These are phyloP conservation scores for Podila minutissima DNA, from an alignment of 192 early-diverging fungal species.

Conservation along the genomic window DNA sequence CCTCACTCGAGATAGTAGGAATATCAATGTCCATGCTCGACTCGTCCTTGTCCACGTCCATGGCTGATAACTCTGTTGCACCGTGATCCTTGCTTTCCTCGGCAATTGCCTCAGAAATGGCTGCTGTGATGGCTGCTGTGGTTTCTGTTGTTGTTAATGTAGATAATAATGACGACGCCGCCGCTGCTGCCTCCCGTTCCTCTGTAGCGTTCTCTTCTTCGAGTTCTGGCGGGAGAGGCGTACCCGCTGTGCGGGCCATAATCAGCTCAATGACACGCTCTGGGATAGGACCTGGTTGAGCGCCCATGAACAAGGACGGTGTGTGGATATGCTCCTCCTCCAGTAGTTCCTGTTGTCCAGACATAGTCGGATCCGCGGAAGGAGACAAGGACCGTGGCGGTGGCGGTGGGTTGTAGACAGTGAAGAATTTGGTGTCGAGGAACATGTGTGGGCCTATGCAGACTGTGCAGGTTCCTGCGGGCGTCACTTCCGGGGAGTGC, in stretches of 20 bases:
- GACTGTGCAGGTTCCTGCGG: constrained; percentile 26
- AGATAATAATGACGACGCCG: neutral
- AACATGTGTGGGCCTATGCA: constrained; percentile 49
- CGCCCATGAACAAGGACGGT: constrained; percentile 1
- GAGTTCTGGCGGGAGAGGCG: neutral
- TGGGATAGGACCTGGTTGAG: constrained; percentile 8
- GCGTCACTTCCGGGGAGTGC: constrained; percentile 24
- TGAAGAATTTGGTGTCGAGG: constrained; percentile 37
- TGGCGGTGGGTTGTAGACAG: constrained; percentile 31
- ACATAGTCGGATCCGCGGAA: neutral
- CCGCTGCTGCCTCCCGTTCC: neutral
- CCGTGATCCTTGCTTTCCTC: neutral
- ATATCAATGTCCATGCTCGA: too few relatives aligned
- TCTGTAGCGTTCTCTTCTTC: neutral
- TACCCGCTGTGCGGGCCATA: constrained; percentile 10
- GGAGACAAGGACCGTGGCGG: neutral
- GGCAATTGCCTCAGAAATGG: neutral
- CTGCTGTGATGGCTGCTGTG: neutral
- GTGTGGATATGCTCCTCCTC: neutral
- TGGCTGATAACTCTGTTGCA: too few relatives aligned
- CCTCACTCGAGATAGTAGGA: too few relatives aligned
- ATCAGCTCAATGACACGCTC: constrained; percentile 32
- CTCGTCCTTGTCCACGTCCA: too few relatives aligned
- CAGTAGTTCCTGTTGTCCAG: neutral
- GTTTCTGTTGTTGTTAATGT: neutral